phyloP scores from a whole-genome alignment of 257 asterid genomes.

The Plantago ovata region DNA sequence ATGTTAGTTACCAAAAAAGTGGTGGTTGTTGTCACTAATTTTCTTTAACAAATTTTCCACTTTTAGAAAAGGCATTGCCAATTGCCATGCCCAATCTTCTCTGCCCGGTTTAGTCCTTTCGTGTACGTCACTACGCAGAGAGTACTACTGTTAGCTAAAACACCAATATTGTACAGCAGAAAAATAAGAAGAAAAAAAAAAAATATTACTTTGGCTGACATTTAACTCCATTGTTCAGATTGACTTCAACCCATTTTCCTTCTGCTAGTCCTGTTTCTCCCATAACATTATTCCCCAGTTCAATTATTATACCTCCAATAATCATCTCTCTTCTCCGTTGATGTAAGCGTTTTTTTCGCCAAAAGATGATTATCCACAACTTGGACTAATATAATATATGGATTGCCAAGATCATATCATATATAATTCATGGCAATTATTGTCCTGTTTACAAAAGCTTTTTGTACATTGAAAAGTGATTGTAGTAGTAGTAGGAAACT shows the following conservation, averaged over 20 bases:
- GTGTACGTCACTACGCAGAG: constrained; percentile 27
- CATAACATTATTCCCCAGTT: constrained; percentile 20
- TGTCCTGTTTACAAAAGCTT: no score
- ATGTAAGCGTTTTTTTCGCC: constrained; percentile 24
- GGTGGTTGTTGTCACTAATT: constrained; percentile 45
- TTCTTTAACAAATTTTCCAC: constrained; percentile 32
- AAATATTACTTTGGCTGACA: constrained; percentile 31
- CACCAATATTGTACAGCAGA: constrained; percentile 21
- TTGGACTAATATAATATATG: constrained; percentile 15
- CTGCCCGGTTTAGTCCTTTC: constrained; percentile 28
- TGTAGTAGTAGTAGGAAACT: no score
- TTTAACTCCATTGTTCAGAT: constrained; percentile 29
- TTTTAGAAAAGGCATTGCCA: constrained; percentile 34
- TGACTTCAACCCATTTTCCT: constrained; percentile 30
- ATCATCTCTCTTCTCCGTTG: constrained; percentile 19
- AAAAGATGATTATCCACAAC: constrained; percentile 33
- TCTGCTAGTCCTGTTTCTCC: constrained; percentile 22
- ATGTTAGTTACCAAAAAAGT: constrained; percentile 29
- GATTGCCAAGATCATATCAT: constrained; percentile 16
- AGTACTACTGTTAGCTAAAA: constrained; percentile 28
- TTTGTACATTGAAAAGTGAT: no score
- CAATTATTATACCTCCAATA: constrained; percentile 38
- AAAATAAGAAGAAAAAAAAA: no score
- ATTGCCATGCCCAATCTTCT: constrained; percentile 25
- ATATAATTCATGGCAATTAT: constrained; percentile 21